A percentile compares a stretch with the other conserved stretches of the same genome.
Conservation (phyloP, 2,329 filamentous ascomycete species). For the Aspergillus amoenus region DNA sequence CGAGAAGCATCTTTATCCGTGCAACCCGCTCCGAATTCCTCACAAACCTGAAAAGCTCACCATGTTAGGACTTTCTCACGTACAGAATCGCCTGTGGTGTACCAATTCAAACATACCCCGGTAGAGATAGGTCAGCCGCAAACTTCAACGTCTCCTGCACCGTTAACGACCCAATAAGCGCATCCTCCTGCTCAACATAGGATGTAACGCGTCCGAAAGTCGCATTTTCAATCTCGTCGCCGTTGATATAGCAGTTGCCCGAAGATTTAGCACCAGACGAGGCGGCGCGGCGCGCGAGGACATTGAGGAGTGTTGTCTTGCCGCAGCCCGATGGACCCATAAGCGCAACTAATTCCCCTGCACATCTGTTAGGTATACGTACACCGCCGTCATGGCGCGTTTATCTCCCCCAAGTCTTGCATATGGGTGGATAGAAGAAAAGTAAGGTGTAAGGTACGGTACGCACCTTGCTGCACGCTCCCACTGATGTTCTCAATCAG, state of each 20-base stretch:
- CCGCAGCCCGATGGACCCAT: constrained; percentile 77
- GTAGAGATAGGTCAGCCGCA: constrained; percentile 66
- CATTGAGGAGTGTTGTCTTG: constrained; percentile 82
- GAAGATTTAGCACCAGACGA: constrained; percentile 55
- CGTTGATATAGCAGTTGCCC: constrained; percentile 64
- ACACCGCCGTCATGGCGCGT: neutral
- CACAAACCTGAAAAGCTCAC: constrained; percentile 39
- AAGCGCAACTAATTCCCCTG: constrained; percentile 71
- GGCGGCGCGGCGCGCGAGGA: constrained; percentile 64
- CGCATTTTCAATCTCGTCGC: constrained; percentile 50
- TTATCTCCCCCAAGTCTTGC: neutral
- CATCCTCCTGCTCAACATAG: constrained; percentile 88
- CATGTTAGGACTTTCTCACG: neutral
- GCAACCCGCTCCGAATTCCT: constrained; percentile 58
- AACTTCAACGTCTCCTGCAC: constrained; percentile 78
- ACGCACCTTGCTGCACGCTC: constrained; percentile 60
- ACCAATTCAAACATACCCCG: constrained; percentile 50
- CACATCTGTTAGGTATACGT: neutral
- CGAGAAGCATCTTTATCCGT: constrained; percentile 66
- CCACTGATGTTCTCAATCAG: constrained; percentile 66
- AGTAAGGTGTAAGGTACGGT: neutral
- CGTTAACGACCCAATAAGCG: constrained; percentile 76
- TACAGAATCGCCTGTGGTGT: neutral
- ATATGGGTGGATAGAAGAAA: neutral
- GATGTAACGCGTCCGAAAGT: constrained; percentile 66